phyloP scores from a whole-genome alignment of 1,139 yeast species.

The Debaryomyces singareniensis region DNA sequence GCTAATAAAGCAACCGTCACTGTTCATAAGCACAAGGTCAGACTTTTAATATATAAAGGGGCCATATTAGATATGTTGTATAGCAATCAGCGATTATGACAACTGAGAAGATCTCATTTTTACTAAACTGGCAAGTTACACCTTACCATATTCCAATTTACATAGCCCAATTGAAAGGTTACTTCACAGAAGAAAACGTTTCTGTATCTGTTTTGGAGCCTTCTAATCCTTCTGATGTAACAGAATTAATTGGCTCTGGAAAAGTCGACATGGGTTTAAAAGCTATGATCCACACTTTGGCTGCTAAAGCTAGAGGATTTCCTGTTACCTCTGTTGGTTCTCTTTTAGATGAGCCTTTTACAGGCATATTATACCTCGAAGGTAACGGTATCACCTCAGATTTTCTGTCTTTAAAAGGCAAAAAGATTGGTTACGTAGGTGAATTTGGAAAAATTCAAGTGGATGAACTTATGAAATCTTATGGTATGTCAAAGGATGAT shows the following conservation, averaged over 20 bases:
- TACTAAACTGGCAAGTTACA: constrained; percentile 52
- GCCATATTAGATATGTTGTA: no score
- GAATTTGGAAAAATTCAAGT: constrained; percentile 56
- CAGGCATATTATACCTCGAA: constrained; percentile 48
- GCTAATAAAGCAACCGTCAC: no score
- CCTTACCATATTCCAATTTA: constrained; percentile 53
- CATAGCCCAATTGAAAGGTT: constrained; percentile 46
- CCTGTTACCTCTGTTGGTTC: constrained; percentile 54
- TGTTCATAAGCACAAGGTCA: no score
- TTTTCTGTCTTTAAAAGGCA: constrained; percentile 47
- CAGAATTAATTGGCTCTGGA: constrained; percentile 52
- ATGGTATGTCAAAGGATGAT: constrained; percentile 50
- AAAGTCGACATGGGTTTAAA: constrained; percentile 55
- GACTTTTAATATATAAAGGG: no score
- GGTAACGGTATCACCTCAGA: constrained; percentile 47
- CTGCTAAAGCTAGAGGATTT: constrained; percentile 54
- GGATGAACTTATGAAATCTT: constrained; percentile 50
- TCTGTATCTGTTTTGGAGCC: constrained; percentile 52
- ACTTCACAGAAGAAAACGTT: constrained; percentile 43
- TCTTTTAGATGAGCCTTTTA: constrained; percentile 51
- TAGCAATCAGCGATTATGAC: constrained; percentile 3
- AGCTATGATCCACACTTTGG: constrained; percentile 57
- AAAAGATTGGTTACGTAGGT: constrained; percentile 51
- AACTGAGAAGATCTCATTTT: constrained; percentile 45
- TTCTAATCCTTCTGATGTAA: constrained; percentile 53